Evolutionary conservation across 2,329 filamentous ascomycete species (phyloP).

Genomic region (Colletotrichum tropicicola): DNA sequence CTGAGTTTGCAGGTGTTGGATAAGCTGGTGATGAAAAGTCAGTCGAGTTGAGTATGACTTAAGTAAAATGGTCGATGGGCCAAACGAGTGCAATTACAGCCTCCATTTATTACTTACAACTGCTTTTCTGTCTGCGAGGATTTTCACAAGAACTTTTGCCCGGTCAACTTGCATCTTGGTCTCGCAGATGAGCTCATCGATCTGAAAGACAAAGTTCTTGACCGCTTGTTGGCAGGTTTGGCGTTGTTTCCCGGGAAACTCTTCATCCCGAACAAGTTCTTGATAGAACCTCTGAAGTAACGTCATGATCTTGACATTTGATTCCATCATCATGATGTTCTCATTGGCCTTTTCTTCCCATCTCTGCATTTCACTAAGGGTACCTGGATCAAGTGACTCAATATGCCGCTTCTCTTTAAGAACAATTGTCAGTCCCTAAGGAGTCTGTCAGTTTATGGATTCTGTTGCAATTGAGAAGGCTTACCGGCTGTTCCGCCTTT

Average conservation of each 20-base stretch:
- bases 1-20: conserved; percentile 44
- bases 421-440: conserved; percentile 31
- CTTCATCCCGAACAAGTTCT: conserved; percentile 42
- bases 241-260: neutral
- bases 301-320: conserved; percentile 44
- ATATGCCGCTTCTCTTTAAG: conserved; percentile 11
- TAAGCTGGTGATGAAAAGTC: no score
- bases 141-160: neutral
- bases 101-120: neutral
- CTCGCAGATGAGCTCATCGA: conserved; percentile 6
- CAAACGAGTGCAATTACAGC: no score
- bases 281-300: conserved; percentile 41
- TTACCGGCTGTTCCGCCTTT: conserved; percentile 30
- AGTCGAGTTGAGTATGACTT: no score
- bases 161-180: conserved; percentile 5
- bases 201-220: neutral
- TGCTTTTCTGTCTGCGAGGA: conserved; percentile 2
- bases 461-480: conserved; percentile 33
- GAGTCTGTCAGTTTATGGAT: neutral
- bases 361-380: conserved; percentile 44
- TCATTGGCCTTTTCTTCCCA: conserved; percentile 47
- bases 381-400: neutral
- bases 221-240: neutral
- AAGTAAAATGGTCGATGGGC: no score
- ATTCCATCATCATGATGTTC: conserved; percentile 44